Base-by-base conservation (phyloP, 1,284 basidiomycete genomes). In the Spongispora temasekensis region DNA sequence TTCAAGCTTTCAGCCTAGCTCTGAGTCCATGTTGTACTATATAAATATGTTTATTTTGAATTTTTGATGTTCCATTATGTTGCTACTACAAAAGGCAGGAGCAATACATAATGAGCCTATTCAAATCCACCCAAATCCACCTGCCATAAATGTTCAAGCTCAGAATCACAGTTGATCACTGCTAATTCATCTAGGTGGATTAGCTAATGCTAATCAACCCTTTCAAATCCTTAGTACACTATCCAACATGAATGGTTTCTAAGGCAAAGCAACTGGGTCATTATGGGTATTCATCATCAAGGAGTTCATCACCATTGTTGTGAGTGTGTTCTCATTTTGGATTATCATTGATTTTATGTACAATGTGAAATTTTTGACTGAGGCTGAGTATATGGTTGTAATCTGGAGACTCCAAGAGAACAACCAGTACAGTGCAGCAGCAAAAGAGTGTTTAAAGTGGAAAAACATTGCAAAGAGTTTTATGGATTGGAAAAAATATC, bases 281-380 rank as follows among this genome's bases (percentile, higher is more conserved):
- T n/a, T n/a, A n/a, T 91, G 89, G 89, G 90, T 91, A 69, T 91
- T 92, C 75, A 87, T 88, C 65, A 65, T 88, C 23, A 85, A 88
- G 64, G 87, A 85, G 30, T 77, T 92, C 32, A 78, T 78, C 25
- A 93, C 91, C 3, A 82, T 92, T 31, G 9, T 91, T 25, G 85
- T 86, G 2, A 89, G 88, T 2, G 67, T 74, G n/a, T 67, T 78
- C 4, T 90, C 89, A 5, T 93, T 87, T 78, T 93, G 83, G 82
- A 84, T 92, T 65, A 85, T 92, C 62, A 85, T 89, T 68, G 91
- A 93, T 74, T 93, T 93, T 77, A 91, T 90, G 5, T 89, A 91
- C 68, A 89, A 84, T 0, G 91, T 91, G 48, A 90, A 83, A 66
- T 92, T 92, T 78, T 79, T 94, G 21, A 82, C 79, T 28, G 87